Base-by-base conservation (phyloP, 495 filamentous ascomycete genomes). In the Lindgomyces ingoldianus region DNA sequence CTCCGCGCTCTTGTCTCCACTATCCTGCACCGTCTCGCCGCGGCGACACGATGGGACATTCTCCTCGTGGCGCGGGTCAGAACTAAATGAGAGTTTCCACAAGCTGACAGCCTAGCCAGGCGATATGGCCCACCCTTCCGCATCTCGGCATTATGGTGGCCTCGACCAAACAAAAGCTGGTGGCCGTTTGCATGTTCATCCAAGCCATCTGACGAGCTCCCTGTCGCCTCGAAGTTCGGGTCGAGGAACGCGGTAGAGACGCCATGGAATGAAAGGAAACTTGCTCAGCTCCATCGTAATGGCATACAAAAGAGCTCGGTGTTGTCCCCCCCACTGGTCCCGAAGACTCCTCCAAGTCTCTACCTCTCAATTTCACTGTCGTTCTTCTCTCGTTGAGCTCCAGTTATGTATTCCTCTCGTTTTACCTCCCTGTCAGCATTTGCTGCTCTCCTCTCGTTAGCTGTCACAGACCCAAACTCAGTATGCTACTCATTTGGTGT, bases 401-500 rank as follows among this genome's bases (percentile, higher is more conserved):
- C 30, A 24, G 48, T 19, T 45, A 66, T 70, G 68, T 45, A 22
- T 49, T 57, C 42, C 55, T 52, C 53, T 70, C 63, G 59, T 49
- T 57, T 44, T 26, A 16, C 22, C 25, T 57, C 57, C 33, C 24
- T 67, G 1, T 39, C 58, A 27, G 57, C 55, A 24, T 21, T 54
- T 26, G 53, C 68, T 42, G 49, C 53, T 25, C 33, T 71, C 6
- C n/a, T 64, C 39, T 59, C 64, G 21, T 27, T 61, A 24, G 60
- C 50, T 55, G n/a, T 25, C 11, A 22, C 59, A 21, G 50, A 61
- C 24, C 25, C 46, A 1, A 54, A 70, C 27, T 67, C 58, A n/a
- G 46, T 55, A 10, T 71, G 74, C 55, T 25, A 64, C 18, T 66
- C 69, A 4, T 73, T 48, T 44, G 73, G 73, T 21, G 58, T 76